Percentiles rank a stretch among this genome's conserved stretches.
phyloP scores from a whole-genome alignment of 192 early-diverging fungal genomes.

The Coemansia sp. region DNA sequence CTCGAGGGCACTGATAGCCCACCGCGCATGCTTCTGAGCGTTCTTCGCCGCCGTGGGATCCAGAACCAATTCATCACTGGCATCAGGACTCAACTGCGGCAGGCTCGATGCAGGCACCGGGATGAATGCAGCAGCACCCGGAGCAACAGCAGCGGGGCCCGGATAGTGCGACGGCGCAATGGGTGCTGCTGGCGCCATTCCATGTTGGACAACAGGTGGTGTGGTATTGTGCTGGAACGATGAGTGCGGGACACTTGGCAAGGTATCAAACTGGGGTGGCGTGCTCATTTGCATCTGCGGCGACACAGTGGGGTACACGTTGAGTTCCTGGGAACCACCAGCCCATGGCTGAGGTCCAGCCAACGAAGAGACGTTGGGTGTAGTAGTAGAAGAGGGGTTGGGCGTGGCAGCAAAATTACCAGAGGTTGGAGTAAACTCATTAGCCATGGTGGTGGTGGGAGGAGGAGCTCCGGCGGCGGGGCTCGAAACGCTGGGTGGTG shows the following conservation, averaged over 20 bases:
- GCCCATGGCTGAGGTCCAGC: not conserved
- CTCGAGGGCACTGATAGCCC: slow-evolving; percentile 90
- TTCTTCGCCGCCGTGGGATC: slow-evolving; percentile 58
- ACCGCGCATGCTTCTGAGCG: slow-evolving; percentile 88
- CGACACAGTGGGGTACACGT: not conserved
- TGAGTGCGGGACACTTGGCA: slow-evolving; percentile 35
- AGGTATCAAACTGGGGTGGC: not conserved
- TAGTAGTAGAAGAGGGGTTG: too few species aligned
- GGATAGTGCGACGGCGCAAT: not conserved
- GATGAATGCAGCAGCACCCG: slow-evolving; percentile 29
- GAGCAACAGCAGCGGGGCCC: not conserved
- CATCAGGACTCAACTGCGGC: not conserved
- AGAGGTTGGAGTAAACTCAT: too few species aligned
- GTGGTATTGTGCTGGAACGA: slow-evolving; percentile 8
- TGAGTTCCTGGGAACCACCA: not conserved
- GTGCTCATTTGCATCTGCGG: slow-evolving; percentile 4
- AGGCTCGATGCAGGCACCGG: slow-evolving; percentile 39
- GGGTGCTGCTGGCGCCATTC: too few species aligned
- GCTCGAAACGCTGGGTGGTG: slow-evolving; percentile 9
- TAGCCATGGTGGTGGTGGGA: not conserved
- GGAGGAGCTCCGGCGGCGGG: slow-evolving; percentile 9
- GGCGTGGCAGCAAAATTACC: not conserved
- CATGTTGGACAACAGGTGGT: slow-evolving; percentile 7
- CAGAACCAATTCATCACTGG: slow-evolving; percentile 23
- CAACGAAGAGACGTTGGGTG: too few species aligned